phyloP scores from a whole-genome alignment of 805 yeast species.

The Wickerhamiella shivajii region DNA sequence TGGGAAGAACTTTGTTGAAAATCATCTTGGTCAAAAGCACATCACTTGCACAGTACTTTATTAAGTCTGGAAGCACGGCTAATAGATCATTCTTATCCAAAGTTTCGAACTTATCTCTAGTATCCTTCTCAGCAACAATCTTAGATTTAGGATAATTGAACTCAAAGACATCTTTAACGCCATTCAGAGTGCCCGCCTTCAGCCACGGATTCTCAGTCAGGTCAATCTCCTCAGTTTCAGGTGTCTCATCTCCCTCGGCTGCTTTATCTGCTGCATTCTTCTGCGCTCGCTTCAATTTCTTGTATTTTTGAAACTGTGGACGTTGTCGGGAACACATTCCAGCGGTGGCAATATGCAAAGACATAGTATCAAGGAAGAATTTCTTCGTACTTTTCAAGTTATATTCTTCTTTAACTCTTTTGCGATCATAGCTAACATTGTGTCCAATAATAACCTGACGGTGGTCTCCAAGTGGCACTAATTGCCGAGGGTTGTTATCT shows the following conservation, averaged over 20 bases:
- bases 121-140: conserved; percentile 39
- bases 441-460: conserved; percentile 71
- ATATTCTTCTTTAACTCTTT: conserved; percentile 76
- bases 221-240: conserved; percentile 11
- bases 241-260: conserved; percentile 18
- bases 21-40: conserved; percentile 63
- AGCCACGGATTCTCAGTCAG: conserved; percentile 57
- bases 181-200: conserved; percentile 56
- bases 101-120: conserved; percentile 49
- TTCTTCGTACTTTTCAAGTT: conserved; percentile 48
- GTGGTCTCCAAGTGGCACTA: conserved; percentile 58
- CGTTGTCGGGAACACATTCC: conserved; percentile 93
- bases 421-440: conserved; percentile 82
- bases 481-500: conserved; percentile 33
- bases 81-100: conserved; percentile 39
- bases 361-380: conserved; percentile 81
- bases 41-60: conserved; percentile 76
- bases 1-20: conserved; percentile 53
- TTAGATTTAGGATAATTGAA: conserved; percentile 50
- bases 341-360: conserved; percentile 74
- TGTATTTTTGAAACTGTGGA: conserved; percentile 45
- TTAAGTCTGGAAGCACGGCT: conserved; percentile 43
- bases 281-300: conserved; percentile 17
- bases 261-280: conserved; percentile 7
- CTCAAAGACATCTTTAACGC: conserved; percentile 65